These are phyloP conservation scores for Ceratobasidium sp. DNA, from an alignment of 1,284 basidiomycete species.

Conservation along the genomic window DNA sequence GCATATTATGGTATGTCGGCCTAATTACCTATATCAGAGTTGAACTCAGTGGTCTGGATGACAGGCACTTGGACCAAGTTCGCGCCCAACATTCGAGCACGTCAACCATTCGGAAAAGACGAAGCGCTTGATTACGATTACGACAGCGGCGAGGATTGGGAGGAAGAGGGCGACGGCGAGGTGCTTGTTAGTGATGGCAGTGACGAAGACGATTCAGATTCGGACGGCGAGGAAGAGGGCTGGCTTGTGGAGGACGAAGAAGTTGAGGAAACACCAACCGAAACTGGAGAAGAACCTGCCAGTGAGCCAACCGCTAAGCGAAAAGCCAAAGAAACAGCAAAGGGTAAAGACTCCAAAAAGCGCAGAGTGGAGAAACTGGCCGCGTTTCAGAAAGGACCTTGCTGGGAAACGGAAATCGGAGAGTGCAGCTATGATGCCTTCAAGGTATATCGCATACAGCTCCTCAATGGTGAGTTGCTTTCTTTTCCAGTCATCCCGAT, in stretches of 20 bases:
- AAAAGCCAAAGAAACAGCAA: slow-evolving; percentile 48
- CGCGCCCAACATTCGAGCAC: slow-evolving; percentile 76
- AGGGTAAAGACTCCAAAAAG: slow-evolving; percentile 65
- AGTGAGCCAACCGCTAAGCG: slow-evolving; percentile 48
- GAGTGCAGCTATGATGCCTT: slow-evolving; percentile 74
- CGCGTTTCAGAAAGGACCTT: slow-evolving; percentile 81
- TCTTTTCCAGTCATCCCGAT: slow-evolving; percentile 1
- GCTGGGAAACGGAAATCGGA: slow-evolving; percentile 76
- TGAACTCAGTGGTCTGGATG: not conserved
- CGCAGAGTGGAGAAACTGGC: slow-evolving; percentile 81
- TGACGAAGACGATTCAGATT: slow-evolving; percentile 46
- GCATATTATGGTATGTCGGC: slow-evolving; percentile 76
- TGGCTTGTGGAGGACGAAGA: slow-evolving; percentile 50
- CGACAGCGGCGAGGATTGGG: slow-evolving; percentile 51
- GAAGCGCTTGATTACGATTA: slow-evolving; percentile 82
- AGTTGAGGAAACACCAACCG: slow-evolving; percentile 42
- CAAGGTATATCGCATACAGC: slow-evolving; percentile 74
- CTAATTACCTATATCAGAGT: not conserved
- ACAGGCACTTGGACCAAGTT: slow-evolving; percentile 80
- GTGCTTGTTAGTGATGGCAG: slow-evolving; percentile 44
- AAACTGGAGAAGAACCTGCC: slow-evolving; percentile 28
- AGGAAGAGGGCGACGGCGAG: slow-evolving; percentile 50
- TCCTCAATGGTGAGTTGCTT: slow-evolving; percentile 77
- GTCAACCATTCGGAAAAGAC: slow-evolving; percentile 81
- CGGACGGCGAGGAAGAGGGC: slow-evolving; percentile 45